Conservation (phyloP, 2,329 filamentous ascomycete species). For the Aspergillus novofumigatus region DNA sequence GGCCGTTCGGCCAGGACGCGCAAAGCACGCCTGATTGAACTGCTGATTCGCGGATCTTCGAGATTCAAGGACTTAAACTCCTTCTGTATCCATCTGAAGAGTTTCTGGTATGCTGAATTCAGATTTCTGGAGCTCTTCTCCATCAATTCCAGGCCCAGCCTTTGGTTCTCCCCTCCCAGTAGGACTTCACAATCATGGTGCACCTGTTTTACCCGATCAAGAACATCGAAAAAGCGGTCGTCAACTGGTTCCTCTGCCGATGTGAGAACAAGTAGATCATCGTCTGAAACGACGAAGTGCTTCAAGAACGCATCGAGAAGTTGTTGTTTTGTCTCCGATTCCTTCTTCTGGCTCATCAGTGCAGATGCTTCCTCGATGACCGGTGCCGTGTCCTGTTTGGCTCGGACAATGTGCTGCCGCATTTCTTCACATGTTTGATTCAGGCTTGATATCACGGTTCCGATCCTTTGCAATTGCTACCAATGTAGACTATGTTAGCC, state of each 20-base stretch:
- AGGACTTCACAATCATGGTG: slow-evolving; percentile 84
- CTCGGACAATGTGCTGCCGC: slow-evolving; percentile 69
- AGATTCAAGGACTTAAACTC: slow-evolving; percentile 90
- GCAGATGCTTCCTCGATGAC: slow-evolving; percentile 72
- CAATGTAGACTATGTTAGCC: slow-evolving; percentile 11
- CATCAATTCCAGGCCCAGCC: slow-evolving; percentile 82
- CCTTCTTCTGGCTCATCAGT: slow-evolving; percentile 67
- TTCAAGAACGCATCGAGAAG: slow-evolving; percentile 71
- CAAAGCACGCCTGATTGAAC: slow-evolving; percentile 76
- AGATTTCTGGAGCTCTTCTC: slow-evolving; percentile 83
- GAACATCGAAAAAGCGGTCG: slow-evolving; percentile 73
- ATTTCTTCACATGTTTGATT: slow-evolving; percentile 79
- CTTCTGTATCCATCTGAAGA: slow-evolving; percentile 91
- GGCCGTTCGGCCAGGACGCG: slow-evolving; percentile 86
- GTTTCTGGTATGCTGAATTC: slow-evolving; percentile 87
- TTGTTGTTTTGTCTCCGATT: slow-evolving; percentile 74
- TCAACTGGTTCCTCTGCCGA: slow-evolving; percentile 77
- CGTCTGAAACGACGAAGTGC: slow-evolving; percentile 80
- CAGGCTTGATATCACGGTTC: slow-evolving; percentile 69
- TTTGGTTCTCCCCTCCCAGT: slow-evolving; percentile 84
- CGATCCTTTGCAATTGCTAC: slow-evolving; percentile 83
- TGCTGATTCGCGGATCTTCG: slow-evolving; percentile 88
- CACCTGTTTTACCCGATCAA: slow-evolving; percentile 79
- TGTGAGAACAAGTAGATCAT: slow-evolving; percentile 71
- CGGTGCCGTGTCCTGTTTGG: slow-evolving; percentile 68